phyloP scores from a whole-genome alignment of 345 rosid species.

The Citropsis articulata region DNA sequence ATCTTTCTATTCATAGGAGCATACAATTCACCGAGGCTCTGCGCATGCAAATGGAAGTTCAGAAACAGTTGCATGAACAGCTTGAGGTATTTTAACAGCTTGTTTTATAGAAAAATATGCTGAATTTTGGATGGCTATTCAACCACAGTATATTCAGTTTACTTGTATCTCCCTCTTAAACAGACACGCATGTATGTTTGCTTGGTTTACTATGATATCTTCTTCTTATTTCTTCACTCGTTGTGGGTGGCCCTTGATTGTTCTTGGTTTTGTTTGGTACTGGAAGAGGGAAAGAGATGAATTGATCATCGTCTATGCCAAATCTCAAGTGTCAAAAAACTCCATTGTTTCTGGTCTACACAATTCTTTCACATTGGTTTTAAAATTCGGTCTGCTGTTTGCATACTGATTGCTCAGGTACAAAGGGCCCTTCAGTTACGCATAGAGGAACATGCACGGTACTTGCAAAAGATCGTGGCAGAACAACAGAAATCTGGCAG shows the following conservation, averaged over 20 bases:
- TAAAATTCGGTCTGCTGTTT: neutral
- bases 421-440: slow-evolving; percentile 75
- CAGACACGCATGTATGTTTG: neutral
- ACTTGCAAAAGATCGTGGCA: slow-evolving; percentile 80
- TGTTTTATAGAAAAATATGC: neutral
- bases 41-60: slow-evolving; percentile 85
- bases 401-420: slow-evolving; percentile 41
- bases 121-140: neutral
- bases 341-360: neutral
- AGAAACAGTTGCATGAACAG: slow-evolving; percentile 82
- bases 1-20: slow-evolving; percentile 32
- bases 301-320: neutral
- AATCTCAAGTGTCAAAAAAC: no score
- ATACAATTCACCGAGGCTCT: slow-evolving; percentile 59
- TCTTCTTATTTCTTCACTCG: neutral
- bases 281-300: neutral
- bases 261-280: neutral
- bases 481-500: slow-evolving; percentile 71
- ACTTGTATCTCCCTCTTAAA: neutral
- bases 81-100: slow-evolving; percentile 58
- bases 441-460: slow-evolving; percentile 86
- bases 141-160: neutral
- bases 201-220: neutral
- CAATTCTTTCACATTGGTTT: neutral
- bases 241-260: neutral